Conservation (phyloP, 225 moss, liverwort and hornwort species). For the Polytrichum formosum region DNA sequence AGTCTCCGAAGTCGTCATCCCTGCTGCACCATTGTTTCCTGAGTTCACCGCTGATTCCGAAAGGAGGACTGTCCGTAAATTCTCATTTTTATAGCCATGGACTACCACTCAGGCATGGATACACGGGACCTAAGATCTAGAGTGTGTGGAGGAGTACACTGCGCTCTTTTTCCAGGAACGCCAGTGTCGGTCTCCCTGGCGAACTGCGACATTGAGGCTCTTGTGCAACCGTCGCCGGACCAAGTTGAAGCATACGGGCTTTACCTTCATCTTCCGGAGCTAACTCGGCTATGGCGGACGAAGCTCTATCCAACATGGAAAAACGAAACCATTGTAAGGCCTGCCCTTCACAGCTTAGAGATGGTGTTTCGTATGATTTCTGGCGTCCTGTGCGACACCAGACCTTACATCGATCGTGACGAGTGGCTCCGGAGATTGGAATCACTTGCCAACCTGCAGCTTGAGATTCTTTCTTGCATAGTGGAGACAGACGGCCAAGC, state of each 20-base stretch:
- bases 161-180: slow-evolving; percentile 32
- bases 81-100: slow-evolving; percentile 22
- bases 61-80: not conserved
- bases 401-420: slow-evolving; percentile 63
- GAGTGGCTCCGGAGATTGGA: slow-evolving; percentile 80
- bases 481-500: slow-evolving; percentile 65
- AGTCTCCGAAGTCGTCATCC: slow-evolving; percentile 20
- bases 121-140: slow-evolving; percentile 10
- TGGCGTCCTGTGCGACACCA: slow-evolving; percentile 40
- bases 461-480: slow-evolving; percentile 66
- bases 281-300: slow-evolving; percentile 45
- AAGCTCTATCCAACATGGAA: slow-evolving; percentile 36
- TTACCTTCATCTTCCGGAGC: slow-evolving; percentile 64
- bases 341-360: slow-evolving; percentile 72
- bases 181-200: slow-evolving; percentile 46
- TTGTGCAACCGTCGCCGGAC: slow-evolving; percentile 54
- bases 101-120: slow-evolving; percentile 22
- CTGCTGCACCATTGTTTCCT: slow-evolving; percentile 4
- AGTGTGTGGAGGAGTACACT: slow-evolving; percentile 11
- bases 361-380: slow-evolving; percentile 78
- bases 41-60: not conserved
- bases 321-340: slow-evolving; percentile 53
- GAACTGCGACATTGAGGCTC: slow-evolving; percentile 66
- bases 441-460: slow-evolving; percentile 57
- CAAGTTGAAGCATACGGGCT: slow-evolving; percentile 71